Conservation (phyloP, 139 green algal species). For the Coccomyxa sp. region DNA sequence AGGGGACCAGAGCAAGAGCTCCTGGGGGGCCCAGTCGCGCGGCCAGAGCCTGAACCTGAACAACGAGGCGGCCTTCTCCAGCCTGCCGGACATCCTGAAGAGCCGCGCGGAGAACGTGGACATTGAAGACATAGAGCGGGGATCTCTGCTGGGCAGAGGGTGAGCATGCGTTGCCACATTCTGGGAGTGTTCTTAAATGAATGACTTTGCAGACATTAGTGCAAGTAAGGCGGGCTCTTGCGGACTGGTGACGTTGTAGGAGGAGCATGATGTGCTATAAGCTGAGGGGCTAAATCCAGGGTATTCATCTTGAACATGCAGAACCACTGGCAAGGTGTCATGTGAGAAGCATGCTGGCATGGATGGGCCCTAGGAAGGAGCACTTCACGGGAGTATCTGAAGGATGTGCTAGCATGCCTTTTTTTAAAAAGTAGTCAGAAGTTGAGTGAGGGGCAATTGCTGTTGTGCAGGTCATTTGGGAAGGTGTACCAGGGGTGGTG, state of each 20-base stretch:
- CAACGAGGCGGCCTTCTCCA: background rate
- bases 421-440: too few relatives aligned
- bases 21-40: too few relatives aligned
- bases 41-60: background rate
- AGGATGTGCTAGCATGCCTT: too few relatives aligned
- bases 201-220: too few relatives aligned
- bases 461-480: background rate
- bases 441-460: too few relatives aligned
- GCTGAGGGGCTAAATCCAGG: background rate
- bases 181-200: too few relatives aligned
- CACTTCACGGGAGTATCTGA: too few relatives aligned
- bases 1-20: too few relatives aligned
- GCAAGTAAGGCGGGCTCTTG: background rate
- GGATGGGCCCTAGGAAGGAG: too few relatives aligned
- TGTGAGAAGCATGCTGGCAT: too few relatives aligned
- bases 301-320: background rate
- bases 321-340: background rate
- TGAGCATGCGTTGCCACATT: background rate
- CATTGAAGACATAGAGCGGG: background rate
- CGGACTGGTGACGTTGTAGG: background rate
- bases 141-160: background rate
- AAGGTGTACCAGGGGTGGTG: constrained; percentile 5
- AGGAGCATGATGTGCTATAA: background rate
- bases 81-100: background rate
- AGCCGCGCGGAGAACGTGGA: background rate